These are phyloP conservation scores for Eucalyptus coolabah DNA, from an alignment of 345 rosid species.

Conservation along the genomic window DNA sequence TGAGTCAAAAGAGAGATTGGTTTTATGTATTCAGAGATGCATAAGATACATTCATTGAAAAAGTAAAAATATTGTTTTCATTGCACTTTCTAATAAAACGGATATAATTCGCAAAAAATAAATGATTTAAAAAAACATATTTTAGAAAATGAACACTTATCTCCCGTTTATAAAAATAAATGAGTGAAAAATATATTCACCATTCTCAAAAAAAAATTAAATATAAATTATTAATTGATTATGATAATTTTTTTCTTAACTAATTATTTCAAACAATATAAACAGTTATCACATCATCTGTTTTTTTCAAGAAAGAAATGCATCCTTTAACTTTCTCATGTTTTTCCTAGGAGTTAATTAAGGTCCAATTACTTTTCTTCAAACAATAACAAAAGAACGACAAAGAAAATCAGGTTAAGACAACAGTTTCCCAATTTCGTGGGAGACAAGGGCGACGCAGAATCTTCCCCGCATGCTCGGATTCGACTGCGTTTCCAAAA, in stretches of 20 bases:
- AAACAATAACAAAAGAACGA: background rate
- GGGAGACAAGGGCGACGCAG: background rate
- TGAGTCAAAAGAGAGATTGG: accelerated
- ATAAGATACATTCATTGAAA: accelerated
- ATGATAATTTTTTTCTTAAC: accelerated
- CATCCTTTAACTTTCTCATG: accelerated
- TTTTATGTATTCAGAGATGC: background rate
- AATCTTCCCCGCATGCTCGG: background rate
- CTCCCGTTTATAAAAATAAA: accelerated
- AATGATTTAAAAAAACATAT: accelerated
- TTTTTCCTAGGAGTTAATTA: background rate
- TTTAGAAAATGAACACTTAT: accelerated
- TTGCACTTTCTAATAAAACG: accelerated
- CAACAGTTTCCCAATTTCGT: background rate
- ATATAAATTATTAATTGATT: too few species aligned
- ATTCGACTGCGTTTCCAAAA: background rate
- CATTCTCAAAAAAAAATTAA: accelerated
- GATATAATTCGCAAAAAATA: accelerated
- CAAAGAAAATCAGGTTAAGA: background rate
- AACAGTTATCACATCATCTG: too few species aligned
- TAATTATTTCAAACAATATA: accelerated
- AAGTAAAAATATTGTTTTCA: background rate
- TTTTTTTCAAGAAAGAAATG: accelerated
- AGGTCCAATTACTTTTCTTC: background rate
- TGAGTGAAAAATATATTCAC: accelerated